Conservation (phyloP, 1,284 basidiomycete genomes). For the Malassezia japonica region DNA sequence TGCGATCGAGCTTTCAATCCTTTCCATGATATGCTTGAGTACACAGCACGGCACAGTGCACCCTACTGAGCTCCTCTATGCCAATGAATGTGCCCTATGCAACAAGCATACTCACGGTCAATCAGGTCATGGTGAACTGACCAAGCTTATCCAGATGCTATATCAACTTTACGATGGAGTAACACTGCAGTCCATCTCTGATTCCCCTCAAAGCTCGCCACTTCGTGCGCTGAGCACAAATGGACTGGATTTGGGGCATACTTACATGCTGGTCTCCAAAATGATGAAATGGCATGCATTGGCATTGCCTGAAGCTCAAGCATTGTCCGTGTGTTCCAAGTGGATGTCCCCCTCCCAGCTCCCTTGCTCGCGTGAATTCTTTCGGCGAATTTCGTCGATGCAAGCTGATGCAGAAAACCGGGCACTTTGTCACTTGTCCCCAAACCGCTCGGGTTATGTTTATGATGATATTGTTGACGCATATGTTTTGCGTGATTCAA, state of each 20-base stretch:
- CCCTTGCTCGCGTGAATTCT: conserved; percentile 4
- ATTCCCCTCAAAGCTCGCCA: conserved; percentile 11
- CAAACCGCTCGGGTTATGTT: not conserved
- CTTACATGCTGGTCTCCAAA: conserved; percentile 10
- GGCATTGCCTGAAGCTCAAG: conserved; percentile 12
- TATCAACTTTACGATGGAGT: conserved; percentile 1
- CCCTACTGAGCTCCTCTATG: not conserved
- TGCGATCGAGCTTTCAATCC: conserved; percentile 8
- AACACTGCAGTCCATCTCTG: not conserved
- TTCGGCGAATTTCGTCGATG: not conserved
- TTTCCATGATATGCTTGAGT: conserved; percentile 8
- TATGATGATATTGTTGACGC: conserved; percentile 16
- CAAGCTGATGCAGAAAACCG: conserved; percentile 12
- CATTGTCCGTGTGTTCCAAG: conserved; percentile 6
- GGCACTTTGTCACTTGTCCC: not conserved
- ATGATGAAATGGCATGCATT: conserved; percentile 12
- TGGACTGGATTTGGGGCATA: conserved; percentile 8
- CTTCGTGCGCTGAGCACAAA: conserved; percentile 4
- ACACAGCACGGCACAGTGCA: not conserved
- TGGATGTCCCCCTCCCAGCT: conserved; percentile 2
- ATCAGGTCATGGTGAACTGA: not conserved
- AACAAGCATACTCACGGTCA: not conserved
- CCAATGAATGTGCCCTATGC: not conserved
- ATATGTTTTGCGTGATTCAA: not conserved
- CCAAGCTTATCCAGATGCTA: not conserved